phyloP scores from a whole-genome alignment of 805 yeast genomes.

The Candida argentea region DNA sequence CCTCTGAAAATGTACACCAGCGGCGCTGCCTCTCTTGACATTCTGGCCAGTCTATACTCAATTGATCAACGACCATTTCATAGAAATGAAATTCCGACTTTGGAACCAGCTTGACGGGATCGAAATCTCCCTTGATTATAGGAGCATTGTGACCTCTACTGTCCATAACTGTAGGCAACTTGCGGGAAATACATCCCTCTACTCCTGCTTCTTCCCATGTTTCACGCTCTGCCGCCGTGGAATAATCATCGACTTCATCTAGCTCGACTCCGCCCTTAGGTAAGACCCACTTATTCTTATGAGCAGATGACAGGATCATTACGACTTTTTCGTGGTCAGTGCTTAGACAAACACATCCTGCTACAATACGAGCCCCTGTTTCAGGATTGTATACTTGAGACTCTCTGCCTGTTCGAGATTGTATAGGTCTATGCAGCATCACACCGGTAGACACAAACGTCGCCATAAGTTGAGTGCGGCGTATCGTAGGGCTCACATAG shows the following conservation, averaged over 20 bases:
- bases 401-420: slow-evolving; percentile 42
- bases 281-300: slow-evolving; percentile 66
- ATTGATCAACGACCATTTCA: slow-evolving; percentile 54
- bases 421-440: slow-evolving; percentile 4
- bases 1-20: slow-evolving; percentile 69
- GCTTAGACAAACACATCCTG: slow-evolving; percentile 79
- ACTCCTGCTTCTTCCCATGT: slow-evolving; percentile 99
- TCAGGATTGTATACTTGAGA: slow-evolving; percentile 48
- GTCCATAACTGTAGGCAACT: slow-evolving; percentile 62
- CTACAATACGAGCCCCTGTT: slow-evolving; percentile 78
- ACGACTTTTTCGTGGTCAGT: slow-evolving; percentile 50
- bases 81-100: slow-evolving; percentile 82
- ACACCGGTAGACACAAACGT: too few relatives aligned
- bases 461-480: too few relatives aligned
- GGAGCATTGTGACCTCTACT: slow-evolving; percentile 31
- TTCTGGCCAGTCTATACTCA: slow-evolving; percentile 74
- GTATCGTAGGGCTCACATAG: too few relatives aligned
- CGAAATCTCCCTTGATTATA: slow-evolving; percentile 21
- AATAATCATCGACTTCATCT: slow-evolving; percentile 53
- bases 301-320: slow-evolving; percentile 68
- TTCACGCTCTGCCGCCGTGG: slow-evolving; percentile 64
- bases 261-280: slow-evolving; percentile 94
- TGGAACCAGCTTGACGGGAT: slow-evolving; percentile 41
- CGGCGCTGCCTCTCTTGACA: slow-evolving; percentile 45
- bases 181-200: slow-evolving; percentile 45